A percentile compares a stretch with the other conserved stretches of the same genome.
phyloP scores from a whole-genome alignment of 768 basidiomycete species.

The Galerina sulciceps region DNA sequence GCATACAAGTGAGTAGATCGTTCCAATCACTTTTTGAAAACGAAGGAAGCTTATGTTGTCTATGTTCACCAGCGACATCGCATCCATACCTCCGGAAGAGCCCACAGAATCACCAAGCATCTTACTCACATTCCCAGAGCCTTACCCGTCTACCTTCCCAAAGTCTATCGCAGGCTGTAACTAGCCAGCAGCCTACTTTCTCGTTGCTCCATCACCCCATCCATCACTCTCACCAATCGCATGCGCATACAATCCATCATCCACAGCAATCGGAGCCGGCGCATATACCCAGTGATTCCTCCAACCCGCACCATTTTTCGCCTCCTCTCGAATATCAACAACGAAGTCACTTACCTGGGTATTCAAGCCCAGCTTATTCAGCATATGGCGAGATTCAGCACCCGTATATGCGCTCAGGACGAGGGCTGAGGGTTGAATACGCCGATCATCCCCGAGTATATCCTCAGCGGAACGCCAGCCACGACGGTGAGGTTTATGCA shows the following conservation, averaged over 20 bases:
- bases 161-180: neutral
- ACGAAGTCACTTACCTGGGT: constrained; percentile 2
- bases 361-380: neutral
- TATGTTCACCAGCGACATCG: constrained; percentile 17
- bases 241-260: neutral
- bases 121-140: constrained; percentile 8
- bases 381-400: neutral
- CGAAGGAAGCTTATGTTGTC: neutral
- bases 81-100: constrained; percentile 29
- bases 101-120: constrained; percentile 14
- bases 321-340: neutral
- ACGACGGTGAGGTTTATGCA: constrained; percentile 2
- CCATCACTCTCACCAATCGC: constrained; percentile 11
- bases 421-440: constrained; percentile 1
- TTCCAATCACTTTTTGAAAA: neutral
- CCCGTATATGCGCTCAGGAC: constrained; percentile 16
- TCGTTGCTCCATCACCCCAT: constrained; percentile 9
- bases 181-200: neutral
- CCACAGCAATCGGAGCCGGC: constrained; percentile 1
- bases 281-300: neutral
- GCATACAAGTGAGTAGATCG: constrained; percentile 18
- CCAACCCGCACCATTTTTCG: neutral
- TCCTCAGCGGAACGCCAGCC: constrained; percentile 4
- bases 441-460: constrained; percentile 1
- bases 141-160: constrained; percentile 7